phyloP scores from a whole-genome alignment of 495 filamentous ascomycete genomes.

The Apodospora peruviana region DNA sequence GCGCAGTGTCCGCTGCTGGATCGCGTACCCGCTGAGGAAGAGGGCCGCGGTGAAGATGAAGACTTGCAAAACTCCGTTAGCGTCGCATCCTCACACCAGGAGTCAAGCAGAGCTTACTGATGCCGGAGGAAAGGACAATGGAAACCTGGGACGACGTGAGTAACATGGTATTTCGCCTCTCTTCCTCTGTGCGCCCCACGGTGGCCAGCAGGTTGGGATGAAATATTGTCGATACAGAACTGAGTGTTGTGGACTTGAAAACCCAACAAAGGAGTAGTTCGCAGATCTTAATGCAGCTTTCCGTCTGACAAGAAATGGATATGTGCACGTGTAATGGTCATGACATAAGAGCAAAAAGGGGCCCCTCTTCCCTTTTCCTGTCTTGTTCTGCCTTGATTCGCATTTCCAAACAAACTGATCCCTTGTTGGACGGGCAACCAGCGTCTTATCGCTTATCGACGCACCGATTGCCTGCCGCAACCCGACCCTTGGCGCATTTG shows the following conservation, averaged over 20 bases:
- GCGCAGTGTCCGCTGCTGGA: constrained; percentile 49
- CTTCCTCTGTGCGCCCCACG: background rate
- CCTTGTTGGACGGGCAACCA: background rate
- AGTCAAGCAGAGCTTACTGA: constrained; percentile 32
- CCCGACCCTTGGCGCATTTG: background rate
- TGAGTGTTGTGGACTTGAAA: too few relatives aligned
- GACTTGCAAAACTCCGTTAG: constrained; percentile 22
- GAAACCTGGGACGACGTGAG: constrained; percentile 51
- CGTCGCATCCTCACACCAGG: background rate
- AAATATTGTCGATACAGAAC: too few relatives aligned
- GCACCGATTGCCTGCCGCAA: background rate
- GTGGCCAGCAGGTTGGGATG: too few relatives aligned
- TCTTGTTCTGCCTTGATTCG: background rate
- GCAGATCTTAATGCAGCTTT: too few relatives aligned
- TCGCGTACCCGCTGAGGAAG: constrained; percentile 48
- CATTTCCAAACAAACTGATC: background rate
- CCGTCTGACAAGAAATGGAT: too few relatives aligned
- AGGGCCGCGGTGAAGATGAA: constrained; percentile 46
- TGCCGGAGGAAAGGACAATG: constrained; percentile 40
- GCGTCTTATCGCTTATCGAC: constrained; percentile 20
- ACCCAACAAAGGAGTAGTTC: too few relatives aligned
- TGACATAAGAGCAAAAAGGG: too few relatives aligned
- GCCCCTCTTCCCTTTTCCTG: too few relatives aligned
- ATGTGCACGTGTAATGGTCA: too few relatives aligned
- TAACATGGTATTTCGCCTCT: constrained; percentile 26